These are phyloP conservation scores for Fragilaria radians DNA, from an alignment of 108 stramenopile genomes.

Conservation along the genomic window DNA sequence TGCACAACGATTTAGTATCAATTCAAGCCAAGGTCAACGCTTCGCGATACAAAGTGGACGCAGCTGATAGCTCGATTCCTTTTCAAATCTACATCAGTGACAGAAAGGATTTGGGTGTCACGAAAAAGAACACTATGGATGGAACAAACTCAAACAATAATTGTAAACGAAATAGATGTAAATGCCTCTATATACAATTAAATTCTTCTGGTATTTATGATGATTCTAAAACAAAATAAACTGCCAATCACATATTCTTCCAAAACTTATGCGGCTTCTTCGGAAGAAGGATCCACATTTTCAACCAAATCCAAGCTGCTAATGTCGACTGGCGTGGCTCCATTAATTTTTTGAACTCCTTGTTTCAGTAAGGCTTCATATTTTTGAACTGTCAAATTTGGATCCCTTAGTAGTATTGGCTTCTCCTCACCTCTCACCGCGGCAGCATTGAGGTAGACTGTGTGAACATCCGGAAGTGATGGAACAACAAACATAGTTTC, in stretches of 20 bases:
- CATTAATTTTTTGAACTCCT: conserved; percentile 45
- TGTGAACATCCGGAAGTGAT: conserved; percentile 77
- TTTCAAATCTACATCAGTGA: too few relatives aligned
- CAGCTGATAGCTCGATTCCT: too few relatives aligned
- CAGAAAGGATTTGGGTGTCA: too few relatives aligned
- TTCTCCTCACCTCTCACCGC: conserved; percentile 82
- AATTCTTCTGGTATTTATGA: too few relatives aligned
- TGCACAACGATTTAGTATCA: too few relatives aligned
- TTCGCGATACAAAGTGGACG: too few relatives aligned
- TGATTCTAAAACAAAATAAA: too few relatives aligned
- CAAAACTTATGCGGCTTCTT: conserved; percentile 47
- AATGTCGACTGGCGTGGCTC: conserved; percentile 38
- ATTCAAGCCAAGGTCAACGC: too few relatives aligned
- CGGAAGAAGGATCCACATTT: conserved; percentile 13
- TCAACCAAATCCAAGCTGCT: conserved; percentile 42
- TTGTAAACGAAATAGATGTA: too few relatives aligned
- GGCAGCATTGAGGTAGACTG: conserved; percentile 89
- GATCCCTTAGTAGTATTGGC: conserved; percentile 74
- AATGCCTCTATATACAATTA: too few relatives aligned
- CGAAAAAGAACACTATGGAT: too few relatives aligned
- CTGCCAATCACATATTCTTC: not conserved
- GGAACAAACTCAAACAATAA: too few relatives aligned
- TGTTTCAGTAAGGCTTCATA: conserved; percentile 55
- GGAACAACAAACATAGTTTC: conserved; percentile 94
- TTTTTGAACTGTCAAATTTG: conserved; percentile 65